A percentile compares a stretch with the other conserved stretches of the same genome.
phyloP scores from a whole-genome alignment of 208 protist genomes.

The Strigomonas culicis region DNA sequence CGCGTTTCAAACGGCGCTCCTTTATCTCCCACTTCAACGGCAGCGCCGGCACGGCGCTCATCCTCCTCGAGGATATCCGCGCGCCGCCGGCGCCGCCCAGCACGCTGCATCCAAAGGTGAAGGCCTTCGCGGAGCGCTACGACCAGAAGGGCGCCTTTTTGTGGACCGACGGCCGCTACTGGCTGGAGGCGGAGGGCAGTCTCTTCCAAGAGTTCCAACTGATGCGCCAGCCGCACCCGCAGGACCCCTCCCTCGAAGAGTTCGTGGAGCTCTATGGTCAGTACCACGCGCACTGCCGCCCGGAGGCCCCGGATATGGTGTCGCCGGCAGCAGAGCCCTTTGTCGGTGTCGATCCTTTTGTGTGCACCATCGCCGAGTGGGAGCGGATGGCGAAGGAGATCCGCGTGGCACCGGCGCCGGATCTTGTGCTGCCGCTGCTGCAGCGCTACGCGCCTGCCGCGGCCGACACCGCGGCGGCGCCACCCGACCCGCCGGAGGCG shows the following conservation, averaged over 20 bases:
- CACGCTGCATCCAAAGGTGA: too few species aligned
- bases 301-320: constrained; percentile 32
- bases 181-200: constrained; percentile 85
- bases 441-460: constrained; percentile 23
- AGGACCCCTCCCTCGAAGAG: constrained; percentile 59
- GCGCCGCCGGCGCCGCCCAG: too few species aligned
- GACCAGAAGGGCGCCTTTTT: constrained; percentile 83
- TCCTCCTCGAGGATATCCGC: constrained; percentile 66
- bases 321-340: too few species aligned
- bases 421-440: constrained; percentile 22
- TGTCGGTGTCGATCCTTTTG: constrained; percentile 72
- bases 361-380: constrained; percentile 77
- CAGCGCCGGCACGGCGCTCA: constrained; percentile 88
- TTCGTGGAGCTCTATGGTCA: too few species aligned
- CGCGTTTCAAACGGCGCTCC: constrained; percentile 82
- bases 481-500: constrained; percentile 48
- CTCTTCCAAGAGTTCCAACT: constrained; percentile 80
- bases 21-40: constrained; percentile 96
- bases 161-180: constrained; percentile 98
- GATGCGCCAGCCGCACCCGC: constrained; percentile 75
- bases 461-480: constrained; percentile 8
- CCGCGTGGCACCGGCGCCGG: constrained; percentile 53
- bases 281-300: too few species aligned
- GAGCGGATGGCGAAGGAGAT: constrained; percentile 53
- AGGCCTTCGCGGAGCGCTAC: too few species aligned